Percentiles rank a stretch among this genome's conserved stretches.
Evolutionary conservation across 352 stramenopile genomes (phyloP).

Genomic region (Globisporangium polare): DNA sequence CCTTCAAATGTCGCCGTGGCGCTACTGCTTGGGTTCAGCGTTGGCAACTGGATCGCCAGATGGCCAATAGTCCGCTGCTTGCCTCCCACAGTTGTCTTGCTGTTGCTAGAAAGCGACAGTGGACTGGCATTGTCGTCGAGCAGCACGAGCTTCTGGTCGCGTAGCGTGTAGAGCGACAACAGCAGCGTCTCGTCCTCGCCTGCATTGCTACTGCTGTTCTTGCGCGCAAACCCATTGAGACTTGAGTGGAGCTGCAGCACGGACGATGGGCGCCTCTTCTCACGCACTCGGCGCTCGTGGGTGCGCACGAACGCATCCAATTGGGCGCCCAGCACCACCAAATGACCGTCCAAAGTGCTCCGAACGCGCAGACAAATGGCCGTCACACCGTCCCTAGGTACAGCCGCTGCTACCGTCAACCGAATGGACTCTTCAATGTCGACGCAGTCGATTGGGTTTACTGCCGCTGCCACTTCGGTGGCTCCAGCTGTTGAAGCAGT

Average conservation of each 20-base stretch:
- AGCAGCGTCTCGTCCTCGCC: not conserved
- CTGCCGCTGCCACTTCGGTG: not conserved
- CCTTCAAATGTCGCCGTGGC: not conserved
- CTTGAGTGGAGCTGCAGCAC: not conserved
- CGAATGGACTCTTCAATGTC: slow-evolving; percentile 16
- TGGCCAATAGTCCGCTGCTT: not conserved
- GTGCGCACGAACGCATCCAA: slow-evolving; percentile 10
- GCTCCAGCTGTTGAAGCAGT: too few species aligned
- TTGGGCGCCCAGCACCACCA: slow-evolving; percentile 15
- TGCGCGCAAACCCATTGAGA: not conserved
- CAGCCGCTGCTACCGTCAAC: not conserved
- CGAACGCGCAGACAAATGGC: slow-evolving; percentile 7
- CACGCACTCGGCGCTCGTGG: slow-evolving; percentile 9
- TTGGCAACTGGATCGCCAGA: not conserved
- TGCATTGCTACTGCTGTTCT: not conserved
- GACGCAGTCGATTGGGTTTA: slow-evolving; percentile 8
- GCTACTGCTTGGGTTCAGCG: slow-evolving; percentile 7
- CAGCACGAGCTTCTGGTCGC: slow-evolving; percentile 12
- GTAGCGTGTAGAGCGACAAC: slow-evolving; percentile 11
- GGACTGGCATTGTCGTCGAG: not conserved
- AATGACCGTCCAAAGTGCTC: slow-evolving; percentile 11
- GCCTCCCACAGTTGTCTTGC: not conserved
- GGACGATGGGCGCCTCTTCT: not conserved
- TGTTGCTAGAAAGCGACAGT: not conserved
- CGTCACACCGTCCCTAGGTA: not conserved